Conservation (phyloP, 805 yeast species). For the Aciculoconidium aculeatum region DNA sequence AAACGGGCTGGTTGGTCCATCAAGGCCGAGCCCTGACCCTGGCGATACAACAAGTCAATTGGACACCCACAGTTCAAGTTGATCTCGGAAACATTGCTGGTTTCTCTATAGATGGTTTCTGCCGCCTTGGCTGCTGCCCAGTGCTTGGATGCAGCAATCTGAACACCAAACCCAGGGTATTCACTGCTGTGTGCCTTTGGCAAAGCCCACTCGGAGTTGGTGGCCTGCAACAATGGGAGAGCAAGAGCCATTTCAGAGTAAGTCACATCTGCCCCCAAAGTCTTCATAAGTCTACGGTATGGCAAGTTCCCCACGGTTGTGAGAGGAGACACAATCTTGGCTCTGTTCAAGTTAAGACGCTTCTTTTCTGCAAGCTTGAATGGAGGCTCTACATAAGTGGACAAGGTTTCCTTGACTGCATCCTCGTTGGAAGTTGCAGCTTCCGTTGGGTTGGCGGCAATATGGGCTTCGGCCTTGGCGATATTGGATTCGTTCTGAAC, state of each 20-base stretch:
- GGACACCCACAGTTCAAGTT: constrained; percentile 98
- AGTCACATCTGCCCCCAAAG: constrained; percentile 87
- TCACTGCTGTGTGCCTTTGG: constrained; percentile 84
- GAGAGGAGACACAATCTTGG: constrained; percentile 88
- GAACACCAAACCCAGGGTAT: constrained; percentile 86
- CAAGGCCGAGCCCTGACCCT: constrained; percentile 94
- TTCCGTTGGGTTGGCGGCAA: constrained; percentile 23
- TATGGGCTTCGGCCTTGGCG: constrained; percentile 32
- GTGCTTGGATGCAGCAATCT: constrained; percentile 83
- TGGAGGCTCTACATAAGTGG: constrained; percentile 69
- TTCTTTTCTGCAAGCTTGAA: constrained; percentile 80
- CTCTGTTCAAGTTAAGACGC: constrained; percentile 55
- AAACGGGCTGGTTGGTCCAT: constrained; percentile 84
- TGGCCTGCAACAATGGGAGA: constrained; percentile 81
- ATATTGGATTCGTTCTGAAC: constrained; percentile 38
- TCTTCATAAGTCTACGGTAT: constrained; percentile 85
- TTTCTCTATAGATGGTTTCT: constrained; percentile 61
- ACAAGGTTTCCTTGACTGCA: constrained; percentile 25
- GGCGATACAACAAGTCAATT: constrained; percentile 85
- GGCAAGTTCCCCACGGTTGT: constrained; percentile 98
- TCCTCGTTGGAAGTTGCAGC: constrained; percentile 15
- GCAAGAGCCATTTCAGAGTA: constrained; percentile 93
- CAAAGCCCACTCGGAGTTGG: constrained; percentile 95
- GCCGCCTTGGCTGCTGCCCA: constrained; percentile 94
- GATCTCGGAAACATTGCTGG: constrained; percentile 66